Evolutionary conservation across 2,329 filamentous ascomycete genomes (phyloP).

Genomic region (Waltergamsia citrina): DNA sequence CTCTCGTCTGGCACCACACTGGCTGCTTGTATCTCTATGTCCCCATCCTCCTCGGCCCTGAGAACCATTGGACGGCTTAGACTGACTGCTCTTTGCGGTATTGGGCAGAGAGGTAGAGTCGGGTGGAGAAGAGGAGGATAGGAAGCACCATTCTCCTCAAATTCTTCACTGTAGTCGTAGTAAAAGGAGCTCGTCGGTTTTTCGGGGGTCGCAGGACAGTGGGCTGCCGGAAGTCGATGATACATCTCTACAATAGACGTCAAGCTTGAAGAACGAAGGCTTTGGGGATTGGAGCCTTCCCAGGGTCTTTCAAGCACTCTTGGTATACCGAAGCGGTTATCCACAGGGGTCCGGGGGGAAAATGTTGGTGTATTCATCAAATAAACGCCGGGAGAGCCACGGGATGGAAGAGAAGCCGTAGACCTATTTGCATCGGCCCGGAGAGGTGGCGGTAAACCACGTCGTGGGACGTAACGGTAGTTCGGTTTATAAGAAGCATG

Average conservation of each 20-base stretch:
- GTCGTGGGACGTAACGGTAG: constrained; percentile 23
- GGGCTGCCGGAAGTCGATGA: constrained; percentile 14
- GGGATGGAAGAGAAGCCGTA: constrained; percentile 25
- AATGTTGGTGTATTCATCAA: constrained; percentile 9
- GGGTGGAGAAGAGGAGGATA: constrained; percentile 8
- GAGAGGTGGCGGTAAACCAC: constrained; percentile 26
- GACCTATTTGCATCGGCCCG: constrained; percentile 30
- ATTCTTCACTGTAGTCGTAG: constrained; percentile 44
- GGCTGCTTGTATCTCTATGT: too few relatives aligned
- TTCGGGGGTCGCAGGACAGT: too few relatives aligned
- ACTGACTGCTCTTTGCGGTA: constrained; percentile 14
- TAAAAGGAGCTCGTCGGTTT: constrained; percentile 27
- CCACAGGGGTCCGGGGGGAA: constrained; percentile 25
- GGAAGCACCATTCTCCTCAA: constrained; percentile 27
- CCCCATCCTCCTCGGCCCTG: constrained; percentile 10
- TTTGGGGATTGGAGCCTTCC: constrained; percentile 25
- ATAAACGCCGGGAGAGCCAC: constrained; percentile 15
- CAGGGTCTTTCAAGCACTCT: constrained; percentile 20
- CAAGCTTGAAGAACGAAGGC: constrained; percentile 34
- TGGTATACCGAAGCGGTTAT: constrained; percentile 15
- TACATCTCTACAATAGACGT: constrained; percentile 43
- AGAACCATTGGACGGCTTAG: constrained; percentile 15
- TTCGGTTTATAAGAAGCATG: constrained; percentile 30
- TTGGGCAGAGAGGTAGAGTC: constrained; percentile 18
- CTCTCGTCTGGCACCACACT: too few relatives aligned